Evolutionary conservation across 257 asterid species (phyloP), one percentile per base, ranked within the genome.

Genomic region (Scutellaria minor): DNA sequence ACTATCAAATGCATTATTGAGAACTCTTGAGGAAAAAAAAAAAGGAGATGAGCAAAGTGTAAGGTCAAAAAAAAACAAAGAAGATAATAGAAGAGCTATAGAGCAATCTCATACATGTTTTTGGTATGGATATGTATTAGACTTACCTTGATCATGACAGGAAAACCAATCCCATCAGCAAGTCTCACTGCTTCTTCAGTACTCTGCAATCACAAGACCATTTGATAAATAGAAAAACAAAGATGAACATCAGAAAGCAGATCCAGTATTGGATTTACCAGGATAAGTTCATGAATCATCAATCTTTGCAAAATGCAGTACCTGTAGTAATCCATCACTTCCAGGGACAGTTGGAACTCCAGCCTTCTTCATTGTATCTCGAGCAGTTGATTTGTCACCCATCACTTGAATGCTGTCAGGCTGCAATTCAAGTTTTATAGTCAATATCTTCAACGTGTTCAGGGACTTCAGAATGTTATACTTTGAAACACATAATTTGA

Each of bases 311-410:
- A 44, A 74, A 74, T 46, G 31, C 48, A 76, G 68, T 74, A 91
- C 99, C 97, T 82, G 81, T 68, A 95, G 74, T 68, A 95, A 83
- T 64, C 99, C 99, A 39, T 90, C 96, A 78, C 99, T 95, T 82
- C 99, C 99, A 56, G 99, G 99, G 62, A 95, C 99, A 70, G 99
- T 95, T 48, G 99, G 98, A 83, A 95, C 99, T 81, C 99, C 98
- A 71, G 99, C 98, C 64, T 85, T 95, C 88, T 95, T 95, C 99
- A 95, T 95, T 75, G 99, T 95, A 12, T 92, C 99, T 77, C 99
- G 88, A 51, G 99, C 99, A 71, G 98, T 95, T 70, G 99, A 84
- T 82, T 95, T 95, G 86, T 95, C 99, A 65, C 99, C 99, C 99
- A 95, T 95, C 85, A 92, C 90, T 76, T 93, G 84, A 35, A 95